Conservation (phyloP, 2,329 filamentous ascomycete species). For the Lecanosticta acicola region DNA sequence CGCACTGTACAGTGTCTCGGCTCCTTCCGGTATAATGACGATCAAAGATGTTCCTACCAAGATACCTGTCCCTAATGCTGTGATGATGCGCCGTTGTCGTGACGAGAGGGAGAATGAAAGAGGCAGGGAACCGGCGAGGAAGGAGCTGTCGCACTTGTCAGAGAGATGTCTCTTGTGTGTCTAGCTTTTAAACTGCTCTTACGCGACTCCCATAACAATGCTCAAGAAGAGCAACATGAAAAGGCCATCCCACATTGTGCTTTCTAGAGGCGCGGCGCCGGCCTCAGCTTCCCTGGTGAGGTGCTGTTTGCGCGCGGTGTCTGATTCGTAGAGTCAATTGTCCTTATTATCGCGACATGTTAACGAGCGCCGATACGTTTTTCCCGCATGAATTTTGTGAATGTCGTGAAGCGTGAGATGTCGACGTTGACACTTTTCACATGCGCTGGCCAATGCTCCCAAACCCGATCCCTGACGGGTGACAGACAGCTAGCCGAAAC, state of each 20-base stretch:
- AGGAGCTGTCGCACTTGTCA: conserved; percentile 59
- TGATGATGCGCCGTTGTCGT: conserved; percentile 81
- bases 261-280: not conserved
- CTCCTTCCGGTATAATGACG: conserved; percentile 94
- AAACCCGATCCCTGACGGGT: not conserved
- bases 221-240: conserved; percentile 60
- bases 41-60: conserved; percentile 92
- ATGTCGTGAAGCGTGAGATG: not conserved
- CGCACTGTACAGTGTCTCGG: conserved; percentile 76
- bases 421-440: not conserved
- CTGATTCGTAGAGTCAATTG: not conserved
- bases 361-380: not conserved
- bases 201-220: conserved; percentile 62
- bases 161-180: conserved; percentile 11
- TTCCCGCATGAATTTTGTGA: not conserved
- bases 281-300: not conserved
- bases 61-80: conserved; percentile 87
- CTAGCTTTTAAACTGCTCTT: conserved; percentile 31
- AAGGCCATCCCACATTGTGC: conserved; percentile 54
- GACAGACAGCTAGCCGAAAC: too few species aligned
- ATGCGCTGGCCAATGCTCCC: too few species aligned
- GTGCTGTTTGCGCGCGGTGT: not conserved
- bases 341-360: not conserved
- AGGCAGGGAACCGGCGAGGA: conserved; percentile 84
- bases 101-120: conserved; percentile 82